A percentile compares a stretch with the other conserved stretches of the same genome.
These are phyloP conservation scores for Amphibolis antarctica DNA, from an alignment of 106 monocot genomes.

Conservation along the genomic window DNA sequence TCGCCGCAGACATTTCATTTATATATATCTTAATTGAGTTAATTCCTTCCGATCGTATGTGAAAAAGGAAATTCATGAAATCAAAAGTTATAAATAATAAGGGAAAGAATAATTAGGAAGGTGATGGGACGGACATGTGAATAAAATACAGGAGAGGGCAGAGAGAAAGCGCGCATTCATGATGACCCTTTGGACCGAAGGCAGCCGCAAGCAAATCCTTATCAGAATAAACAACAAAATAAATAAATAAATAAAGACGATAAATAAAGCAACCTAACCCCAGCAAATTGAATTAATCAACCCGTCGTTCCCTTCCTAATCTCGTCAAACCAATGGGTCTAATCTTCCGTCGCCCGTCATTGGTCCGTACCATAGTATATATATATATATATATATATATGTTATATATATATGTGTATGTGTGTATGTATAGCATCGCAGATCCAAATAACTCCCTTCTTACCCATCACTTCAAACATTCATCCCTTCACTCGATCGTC, in stretches of 20 bases:
- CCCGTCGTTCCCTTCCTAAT: neutral
- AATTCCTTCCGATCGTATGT: no score
- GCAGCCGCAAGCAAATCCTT: constrained; percentile 4
- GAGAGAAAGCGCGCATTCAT: constrained; percentile 6
- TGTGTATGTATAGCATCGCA: neutral
- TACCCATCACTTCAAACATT: neutral
- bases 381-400: no score
- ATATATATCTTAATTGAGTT: no score
- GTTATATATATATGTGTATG: no score
- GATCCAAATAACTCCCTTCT: neutral
- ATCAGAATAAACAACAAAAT: neutral
- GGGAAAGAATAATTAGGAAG: neutral
- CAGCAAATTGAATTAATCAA: no score
- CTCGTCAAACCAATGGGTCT: neutral
- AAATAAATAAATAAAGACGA: neutral
- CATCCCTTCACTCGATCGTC: neutral
- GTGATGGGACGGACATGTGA: constrained; percentile 2
- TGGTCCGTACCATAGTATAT: neutral
- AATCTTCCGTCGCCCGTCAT: neutral
- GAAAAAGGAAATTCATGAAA: no score
- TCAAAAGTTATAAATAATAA: no score
- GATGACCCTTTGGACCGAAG: constrained; percentile 8
- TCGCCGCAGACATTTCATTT: no score
- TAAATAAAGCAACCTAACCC: neutral
- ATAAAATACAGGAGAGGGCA: neutral